A percentile compares a stretch with the other conserved stretches of the same genome.
Evolutionary conservation across 2,329 filamentous ascomycete species (phyloP).

Genomic region (Beauveria scarabaeidicola): DNA sequence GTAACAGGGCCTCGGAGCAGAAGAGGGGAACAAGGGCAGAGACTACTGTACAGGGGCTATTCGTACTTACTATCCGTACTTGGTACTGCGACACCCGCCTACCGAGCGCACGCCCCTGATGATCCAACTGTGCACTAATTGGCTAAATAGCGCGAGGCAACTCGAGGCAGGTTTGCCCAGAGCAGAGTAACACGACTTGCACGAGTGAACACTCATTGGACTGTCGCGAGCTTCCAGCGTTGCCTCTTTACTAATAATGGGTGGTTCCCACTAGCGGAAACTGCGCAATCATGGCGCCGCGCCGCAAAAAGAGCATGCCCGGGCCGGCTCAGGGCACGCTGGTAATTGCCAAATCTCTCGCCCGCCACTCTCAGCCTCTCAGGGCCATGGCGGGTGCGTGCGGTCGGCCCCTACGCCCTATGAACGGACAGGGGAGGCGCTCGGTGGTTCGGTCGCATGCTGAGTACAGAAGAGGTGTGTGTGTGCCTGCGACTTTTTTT

Average conservation of each 20-base stretch:
- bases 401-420: too few species aligned
- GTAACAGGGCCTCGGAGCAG: too few species aligned
- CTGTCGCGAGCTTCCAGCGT: not conserved
- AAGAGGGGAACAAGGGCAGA: too few species aligned
- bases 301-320: too few species aligned
- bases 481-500: not conserved
- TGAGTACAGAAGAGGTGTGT: not conserved
- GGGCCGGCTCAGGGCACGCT: too few species aligned
- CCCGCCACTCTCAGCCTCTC: too few species aligned
- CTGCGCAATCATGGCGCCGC: too few species aligned
- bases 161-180: conserved; percentile 8
- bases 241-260: not conserved
- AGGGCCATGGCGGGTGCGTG: too few species aligned
- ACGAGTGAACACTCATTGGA: not conserved
- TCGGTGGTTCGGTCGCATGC: not conserved
- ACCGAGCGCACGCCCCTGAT: not conserved
- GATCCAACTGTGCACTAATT: not conserved
- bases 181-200: not conserved
- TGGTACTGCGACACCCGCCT: not conserved
- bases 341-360: too few species aligned
- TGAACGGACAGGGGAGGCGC: too few species aligned
- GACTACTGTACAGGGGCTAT: too few species aligned
- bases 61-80: too few species aligned
- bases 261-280: not conserved
- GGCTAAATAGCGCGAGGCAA: conserved; percentile 6